A percentile compares a stretch with the other conserved stretches of the same genome.
phyloP scores from a whole-genome alignment of 2,329 filamentous ascomycete species.

The Aspergillus caelatus region DNA sequence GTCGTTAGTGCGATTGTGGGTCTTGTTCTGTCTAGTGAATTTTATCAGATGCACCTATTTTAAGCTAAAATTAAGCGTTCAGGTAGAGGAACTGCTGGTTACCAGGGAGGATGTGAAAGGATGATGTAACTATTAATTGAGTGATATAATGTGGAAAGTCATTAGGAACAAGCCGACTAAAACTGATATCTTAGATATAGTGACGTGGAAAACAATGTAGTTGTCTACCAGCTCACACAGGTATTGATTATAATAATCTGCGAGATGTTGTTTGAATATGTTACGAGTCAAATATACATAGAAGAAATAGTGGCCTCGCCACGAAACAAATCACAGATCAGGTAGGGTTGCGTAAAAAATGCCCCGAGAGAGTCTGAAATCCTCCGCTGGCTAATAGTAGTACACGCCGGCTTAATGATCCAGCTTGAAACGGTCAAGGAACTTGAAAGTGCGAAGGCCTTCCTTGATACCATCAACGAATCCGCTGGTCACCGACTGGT shows the following conservation, averaged over 20 bases:
- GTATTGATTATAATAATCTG: not conserved
- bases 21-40: not conserved
- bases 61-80: not conserved
- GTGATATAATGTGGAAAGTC: too few species aligned
- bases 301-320: not conserved
- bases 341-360: not conserved
- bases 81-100: not conserved
- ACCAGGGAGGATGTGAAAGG: too few species aligned
- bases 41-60: not conserved
- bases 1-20: not conserved
- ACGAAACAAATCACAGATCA: not conserved
- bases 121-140: too few species aligned
- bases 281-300: slow-evolving; percentile 2
- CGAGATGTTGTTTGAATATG: not conserved
- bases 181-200: not conserved
- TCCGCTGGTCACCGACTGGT: slow-evolving; percentile 32
- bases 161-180: not conserved
- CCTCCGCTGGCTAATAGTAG: not conserved
- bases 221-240: not conserved
- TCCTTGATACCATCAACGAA: slow-evolving; percentile 56
- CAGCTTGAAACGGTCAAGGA: slow-evolving; percentile 64
- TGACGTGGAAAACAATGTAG: too few species aligned
- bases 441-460: slow-evolving; percentile 67
- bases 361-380: not conserved
- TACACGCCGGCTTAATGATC: slow-evolving; percentile 44